Evolutionary conservation across 148 eudicot genomes (phyloP).

Genomic region (Rhododendron ferrugineum): DNA sequence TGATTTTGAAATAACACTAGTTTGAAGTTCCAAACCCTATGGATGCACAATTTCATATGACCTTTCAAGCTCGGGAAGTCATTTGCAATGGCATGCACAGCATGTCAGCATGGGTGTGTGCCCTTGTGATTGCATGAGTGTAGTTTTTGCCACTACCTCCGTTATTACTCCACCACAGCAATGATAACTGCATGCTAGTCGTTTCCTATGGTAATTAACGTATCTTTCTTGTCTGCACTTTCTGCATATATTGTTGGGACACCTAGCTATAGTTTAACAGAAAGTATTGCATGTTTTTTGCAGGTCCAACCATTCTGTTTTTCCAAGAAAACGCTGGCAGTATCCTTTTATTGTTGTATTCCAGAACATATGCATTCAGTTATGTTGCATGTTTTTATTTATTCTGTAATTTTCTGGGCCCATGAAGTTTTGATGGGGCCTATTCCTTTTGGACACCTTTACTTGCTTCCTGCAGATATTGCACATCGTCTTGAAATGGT

Average conservation of each 20-base stretch:
- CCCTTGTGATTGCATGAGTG: neutral
- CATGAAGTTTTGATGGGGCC: neutral
- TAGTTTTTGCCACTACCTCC: neutral
- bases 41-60: neutral
- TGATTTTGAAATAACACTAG: neutral
- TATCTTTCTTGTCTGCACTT: neutral
- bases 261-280: neutral
- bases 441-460: slow-evolving; percentile 43
- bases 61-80: neutral
- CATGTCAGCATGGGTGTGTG: neutral
- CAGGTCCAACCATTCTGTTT: slow-evolving; percentile 97
- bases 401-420: neutral
- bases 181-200: neutral
- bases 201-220: neutral
- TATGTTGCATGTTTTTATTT: neutral
- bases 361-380: neutral
- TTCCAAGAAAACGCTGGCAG: slow-evolving; percentile 99
- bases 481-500: slow-evolving; percentile 99
- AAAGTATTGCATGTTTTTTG: slow-evolving; percentile 21
- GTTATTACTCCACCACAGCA: neutral
- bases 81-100: neutral
- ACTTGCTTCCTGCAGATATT: slow-evolving; percentile 63
- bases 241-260: neutral
- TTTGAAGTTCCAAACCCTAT: neutral
- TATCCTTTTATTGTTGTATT: slow-evolving; percentile 58